Evolutionary conservation across 768 basidiomycete genomes (phyloP).

Genomic region (Mrakia gelida): DNA sequence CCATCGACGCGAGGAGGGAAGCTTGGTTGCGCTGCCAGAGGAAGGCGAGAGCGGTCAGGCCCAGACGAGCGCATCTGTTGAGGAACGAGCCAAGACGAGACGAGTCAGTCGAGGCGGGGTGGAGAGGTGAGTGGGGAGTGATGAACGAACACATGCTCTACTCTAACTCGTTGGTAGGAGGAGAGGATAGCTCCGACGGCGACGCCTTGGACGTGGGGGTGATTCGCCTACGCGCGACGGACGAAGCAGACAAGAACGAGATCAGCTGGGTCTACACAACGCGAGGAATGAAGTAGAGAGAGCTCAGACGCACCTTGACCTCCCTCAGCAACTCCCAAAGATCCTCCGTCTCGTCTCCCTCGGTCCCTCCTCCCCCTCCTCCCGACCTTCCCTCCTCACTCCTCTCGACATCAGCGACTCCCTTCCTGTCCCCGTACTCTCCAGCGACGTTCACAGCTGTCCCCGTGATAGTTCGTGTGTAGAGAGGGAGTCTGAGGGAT

Average conservation of each 20-base stretch:
- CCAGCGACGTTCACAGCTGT: slow-evolving; percentile 70
- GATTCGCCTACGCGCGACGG: slow-evolving; percentile 53
- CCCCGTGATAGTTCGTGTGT: slow-evolving; percentile 74
- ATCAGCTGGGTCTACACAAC: neutral
- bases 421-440: slow-evolving; percentile 74
- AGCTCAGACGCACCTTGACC: slow-evolving; percentile 62
- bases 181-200: slow-evolving; percentile 96
- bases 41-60: slow-evolving; percentile 73
- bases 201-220: slow-evolving; percentile 78
- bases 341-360: slow-evolving; percentile 96
- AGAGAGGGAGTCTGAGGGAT: slow-evolving; percentile 81
- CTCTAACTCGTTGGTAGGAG: slow-evolving; percentile 91
- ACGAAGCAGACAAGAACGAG: slow-evolving; percentile 8
- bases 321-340: slow-evolving; percentile 63
- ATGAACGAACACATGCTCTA: slow-evolving; percentile 84
- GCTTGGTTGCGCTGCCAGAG: slow-evolving; percentile 91
- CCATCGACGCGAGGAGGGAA: slow-evolving; percentile 83
- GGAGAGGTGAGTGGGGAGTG: neutral
- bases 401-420: slow-evolving; percentile 38
- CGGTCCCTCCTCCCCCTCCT: slow-evolving; percentile 60
- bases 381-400: neutral
- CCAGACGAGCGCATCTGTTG: slow-evolving; percentile 70
- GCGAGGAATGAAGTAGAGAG: neutral
- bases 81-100: neutral
- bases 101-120: neutral